Conservation (phyloP, 1,284 basidiomycete species). For the Cystobasidium slooffiae region DNA sequence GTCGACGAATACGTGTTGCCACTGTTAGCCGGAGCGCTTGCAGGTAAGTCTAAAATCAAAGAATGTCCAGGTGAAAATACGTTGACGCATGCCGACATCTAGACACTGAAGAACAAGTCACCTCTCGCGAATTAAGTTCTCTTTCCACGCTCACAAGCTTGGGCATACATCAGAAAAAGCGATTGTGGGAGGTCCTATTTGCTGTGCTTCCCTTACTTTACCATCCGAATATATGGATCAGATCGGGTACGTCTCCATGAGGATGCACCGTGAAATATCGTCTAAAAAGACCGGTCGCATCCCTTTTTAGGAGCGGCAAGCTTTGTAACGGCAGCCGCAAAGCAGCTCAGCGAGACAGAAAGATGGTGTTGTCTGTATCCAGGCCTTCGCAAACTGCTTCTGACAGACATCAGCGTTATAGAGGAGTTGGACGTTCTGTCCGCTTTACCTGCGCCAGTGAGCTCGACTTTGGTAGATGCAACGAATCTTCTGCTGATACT, state of each 20-base stretch:
- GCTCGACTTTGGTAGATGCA: slow-evolving; percentile 51
- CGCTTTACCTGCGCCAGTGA: slow-evolving; percentile 76
- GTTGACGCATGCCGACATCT: slow-evolving; percentile 2
- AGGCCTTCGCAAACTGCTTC: slow-evolving; percentile 79
- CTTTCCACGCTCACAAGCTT: slow-evolving; percentile 84
- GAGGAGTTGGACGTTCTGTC: slow-evolving; percentile 73
- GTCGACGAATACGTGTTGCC: slow-evolving; percentile 90
- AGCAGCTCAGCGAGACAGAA: slow-evolving; percentile 78
- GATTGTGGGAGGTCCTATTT: slow-evolving; percentile 92
- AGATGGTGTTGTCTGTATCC: slow-evolving; percentile 97
- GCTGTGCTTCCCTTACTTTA: slow-evolving; percentile 85
- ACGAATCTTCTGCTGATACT: slow-evolving; percentile 17
- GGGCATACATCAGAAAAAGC: slow-evolving; percentile 83
- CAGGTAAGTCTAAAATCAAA: slow-evolving; percentile 64
- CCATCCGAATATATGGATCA: slow-evolving; percentile 96
- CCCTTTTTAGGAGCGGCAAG: slow-evolving; percentile 65
- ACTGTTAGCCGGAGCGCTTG: slow-evolving; percentile 87
- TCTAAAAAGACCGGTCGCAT: not conserved
- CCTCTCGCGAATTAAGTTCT: slow-evolving; percentile 81
- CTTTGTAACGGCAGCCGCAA: slow-evolving; percentile 81
- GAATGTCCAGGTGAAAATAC: not conserved
- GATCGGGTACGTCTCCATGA: slow-evolving; percentile 64
- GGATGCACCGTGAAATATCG: slow-evolving; percentile 57
- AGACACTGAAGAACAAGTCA: slow-evolving; percentile 95
- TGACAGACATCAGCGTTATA: slow-evolving; percentile 79